Evolutionary conservation across 2,329 filamentous ascomycete genomes (phyloP), one percentile per base, ranked within the genome.

Genomic region (Xylariaceae sp.): DNA sequence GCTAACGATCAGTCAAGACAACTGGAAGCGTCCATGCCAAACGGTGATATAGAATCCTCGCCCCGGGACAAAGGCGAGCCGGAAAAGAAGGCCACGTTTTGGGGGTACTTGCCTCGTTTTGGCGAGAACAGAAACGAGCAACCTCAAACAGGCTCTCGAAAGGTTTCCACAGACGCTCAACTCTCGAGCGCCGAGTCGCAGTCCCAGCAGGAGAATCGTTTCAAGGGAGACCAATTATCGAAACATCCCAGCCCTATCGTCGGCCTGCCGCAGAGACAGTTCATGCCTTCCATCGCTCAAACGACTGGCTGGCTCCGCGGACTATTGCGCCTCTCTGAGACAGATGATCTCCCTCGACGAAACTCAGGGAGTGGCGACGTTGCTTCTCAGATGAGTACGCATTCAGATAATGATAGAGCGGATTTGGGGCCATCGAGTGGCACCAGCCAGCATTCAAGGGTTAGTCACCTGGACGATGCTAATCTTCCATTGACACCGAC

Each of bases 351-450:
- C n/a, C n/a, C n/a, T n/a, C n/a, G n/a, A n/a, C n/a, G n/a, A n/a
- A n/a, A n/a, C n/a, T n/a, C n/a, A n/a, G n/a, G n/a, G n/a, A n/a
- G n/a, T n/a, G n/a, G n/a, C n/a, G n/a, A n/a, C n/a, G n/a, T n/a
- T n/a, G n/a, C n/a, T n/a, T n/a, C n/a, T n/a, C n/a, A n/a, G n/a
- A n/a, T n/a, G n/a, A n/a, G n/a, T n/a, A n/a, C n/a, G n/a, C n/a
- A n/a, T n/a, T n/a, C n/a, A n/a, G n/a, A n/a, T n/a, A n/a, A n/a
- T n/a, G n/a, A n/a, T n/a, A n/a, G n/a, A n/a, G n/a, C n/a, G n/a
- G n/a, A n/a, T n/a, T n/a, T n/a, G n/a, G n/a, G n/a, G 69, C 68
- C 9, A 59, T 64, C 13, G 60, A 67, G 35, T 63, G 59, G 9
- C 57, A 64, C 4, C 60, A 64, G 21, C 53, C 62, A 12, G 54